Evolutionary conservation across 139 green algal genomes (phyloP).

Genomic region (Marvania coccoides): DNA sequence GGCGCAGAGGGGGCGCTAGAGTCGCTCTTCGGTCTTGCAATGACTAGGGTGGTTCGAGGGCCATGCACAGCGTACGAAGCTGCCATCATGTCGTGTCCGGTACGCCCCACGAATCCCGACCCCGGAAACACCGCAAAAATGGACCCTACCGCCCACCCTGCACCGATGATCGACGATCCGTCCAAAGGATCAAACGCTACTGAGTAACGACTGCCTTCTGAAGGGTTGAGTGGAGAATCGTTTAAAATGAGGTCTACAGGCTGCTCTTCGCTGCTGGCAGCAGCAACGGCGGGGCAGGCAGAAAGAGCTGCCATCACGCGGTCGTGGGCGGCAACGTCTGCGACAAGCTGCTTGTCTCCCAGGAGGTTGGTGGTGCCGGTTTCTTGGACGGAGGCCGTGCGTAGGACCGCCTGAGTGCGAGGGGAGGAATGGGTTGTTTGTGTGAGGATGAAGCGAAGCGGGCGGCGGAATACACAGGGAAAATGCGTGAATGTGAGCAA

Average conservation of each 20-base stretch:
- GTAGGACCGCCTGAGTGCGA: background rate
- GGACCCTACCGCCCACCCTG: constrained; percentile 73
- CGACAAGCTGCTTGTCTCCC: constrained; percentile 58
- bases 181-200: constrained; percentile 85
- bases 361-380: constrained; percentile 38
- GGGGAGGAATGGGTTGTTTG: too few species aligned
- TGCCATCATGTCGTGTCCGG: constrained; percentile 47
- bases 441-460: too few species aligned
- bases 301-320: constrained; percentile 14
- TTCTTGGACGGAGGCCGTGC: constrained; percentile 2
- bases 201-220: too few species aligned
- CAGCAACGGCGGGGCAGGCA: constrained; percentile 31
- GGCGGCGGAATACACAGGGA: too few species aligned
- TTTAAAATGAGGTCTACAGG: constrained; percentile 38
- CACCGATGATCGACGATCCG: constrained; percentile 61
- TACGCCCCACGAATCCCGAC: constrained; percentile 37
- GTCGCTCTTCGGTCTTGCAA: constrained; percentile 33
- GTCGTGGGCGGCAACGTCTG: constrained; percentile 60
- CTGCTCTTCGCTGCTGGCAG: constrained; percentile 67
- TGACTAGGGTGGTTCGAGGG: constrained; percentile 65
- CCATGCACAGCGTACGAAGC: constrained; percentile 75
- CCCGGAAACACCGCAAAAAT: constrained; percentile 82
- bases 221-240: too few species aligned
- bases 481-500: too few species aligned
- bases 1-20: background rate